Percentiles rank a stretch among this genome's conserved stretches.
These are phyloP conservation scores for Pouteria campechiana DNA, from an alignment of 179 eudicot genomes.

Conservation along the genomic window DNA sequence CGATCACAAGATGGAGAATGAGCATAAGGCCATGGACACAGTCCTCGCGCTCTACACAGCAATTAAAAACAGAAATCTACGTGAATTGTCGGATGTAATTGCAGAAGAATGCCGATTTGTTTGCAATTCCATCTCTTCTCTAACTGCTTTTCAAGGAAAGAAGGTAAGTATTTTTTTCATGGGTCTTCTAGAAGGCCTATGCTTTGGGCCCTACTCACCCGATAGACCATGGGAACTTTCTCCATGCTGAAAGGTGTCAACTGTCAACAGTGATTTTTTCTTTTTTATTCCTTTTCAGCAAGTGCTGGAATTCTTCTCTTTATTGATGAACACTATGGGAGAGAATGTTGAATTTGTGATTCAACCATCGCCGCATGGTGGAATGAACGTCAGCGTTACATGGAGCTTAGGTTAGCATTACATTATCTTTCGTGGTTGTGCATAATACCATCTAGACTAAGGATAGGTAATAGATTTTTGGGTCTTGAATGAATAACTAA, in stretches of 20 bases:
- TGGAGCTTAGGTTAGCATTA: conserved; percentile 58
- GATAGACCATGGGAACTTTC: too few relatives aligned
- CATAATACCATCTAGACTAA: too few relatives aligned
- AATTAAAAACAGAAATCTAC: conserved; percentile 23
- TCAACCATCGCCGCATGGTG: conserved; percentile 32
- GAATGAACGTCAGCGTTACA: conserved; percentile 40
- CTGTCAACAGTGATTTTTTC: background rate
- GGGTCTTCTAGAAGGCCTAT: too few relatives aligned
- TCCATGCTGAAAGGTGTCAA: too few relatives aligned
- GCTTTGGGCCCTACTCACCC: too few relatives aligned
- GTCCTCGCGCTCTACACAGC: conserved; percentile 49
- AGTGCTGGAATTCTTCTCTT: conserved; percentile 43
- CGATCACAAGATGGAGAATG: too few relatives aligned
- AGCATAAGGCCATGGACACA: conserved; percentile 31
- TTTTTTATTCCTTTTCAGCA: conserved; percentile 19
- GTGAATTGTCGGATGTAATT: conserved; percentile 32
- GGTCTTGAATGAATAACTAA: too few relatives aligned
- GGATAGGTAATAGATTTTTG: too few relatives aligned
- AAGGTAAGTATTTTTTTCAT: conserved; percentile 28
- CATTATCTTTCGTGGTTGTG: too few relatives aligned
- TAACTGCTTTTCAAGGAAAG: conserved; percentile 37
- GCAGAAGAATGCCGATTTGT: conserved; percentile 42
- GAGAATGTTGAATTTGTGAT: conserved; percentile 36
- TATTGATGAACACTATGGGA: conserved; percentile 33
- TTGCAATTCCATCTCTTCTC: conserved; percentile 27